Percentiles rank a stretch among this genome's conserved stretches.
Evolutionary conservation across 805 yeast genomes (phyloP).

Genomic region (Metschnikowia santaceciliae): DNA sequence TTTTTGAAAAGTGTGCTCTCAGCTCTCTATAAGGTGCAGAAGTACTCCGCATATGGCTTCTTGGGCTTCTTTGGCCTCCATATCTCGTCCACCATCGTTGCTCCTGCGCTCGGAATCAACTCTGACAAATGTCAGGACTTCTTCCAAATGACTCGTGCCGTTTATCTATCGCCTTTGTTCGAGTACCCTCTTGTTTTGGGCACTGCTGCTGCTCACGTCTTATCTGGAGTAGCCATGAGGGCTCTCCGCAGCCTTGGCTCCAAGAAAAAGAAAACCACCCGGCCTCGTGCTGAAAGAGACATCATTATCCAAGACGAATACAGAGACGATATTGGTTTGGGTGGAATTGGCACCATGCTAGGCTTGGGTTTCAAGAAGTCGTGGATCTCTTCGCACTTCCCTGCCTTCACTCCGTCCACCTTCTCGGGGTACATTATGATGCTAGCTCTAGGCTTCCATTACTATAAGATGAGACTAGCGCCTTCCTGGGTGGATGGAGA

Average conservation of each 20-base stretch:
- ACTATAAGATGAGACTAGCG: conserved; percentile 40
- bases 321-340: conserved; percentile 53
- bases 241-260: conserved; percentile 12
- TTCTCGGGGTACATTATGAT: conserved; percentile 57
- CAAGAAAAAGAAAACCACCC: conserved; percentile 15
- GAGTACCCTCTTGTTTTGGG: conserved; percentile 50
- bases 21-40: conserved; percentile 38
- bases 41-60: conserved; percentile 59
- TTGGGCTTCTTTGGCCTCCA: conserved; percentile 56
- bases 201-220: conserved; percentile 45
- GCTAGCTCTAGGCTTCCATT: conserved; percentile 45
- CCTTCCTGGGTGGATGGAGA: conserved; percentile 65
- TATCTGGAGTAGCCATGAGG: conserved; percentile 49
- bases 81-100: conserved; percentile 46
- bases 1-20: conserved; percentile 8
- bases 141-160: conserved; percentile 54
- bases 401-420: conserved; percentile 51
- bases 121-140: conserved; percentile 46
- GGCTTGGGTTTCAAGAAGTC: conserved; percentile 54
- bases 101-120: conserved; percentile 47
- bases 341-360: conserved; percentile 53
- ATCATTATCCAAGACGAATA: conserved; percentile 27
- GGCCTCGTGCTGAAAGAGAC: conserved; percentile 6
- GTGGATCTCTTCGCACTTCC: conserved; percentile 39
- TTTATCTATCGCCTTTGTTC: conserved; percentile 51